Conservation (phyloP, 2,329 filamentous ascomycete genomes). For the Pseudovirgaria hyperparasitica region DNA sequence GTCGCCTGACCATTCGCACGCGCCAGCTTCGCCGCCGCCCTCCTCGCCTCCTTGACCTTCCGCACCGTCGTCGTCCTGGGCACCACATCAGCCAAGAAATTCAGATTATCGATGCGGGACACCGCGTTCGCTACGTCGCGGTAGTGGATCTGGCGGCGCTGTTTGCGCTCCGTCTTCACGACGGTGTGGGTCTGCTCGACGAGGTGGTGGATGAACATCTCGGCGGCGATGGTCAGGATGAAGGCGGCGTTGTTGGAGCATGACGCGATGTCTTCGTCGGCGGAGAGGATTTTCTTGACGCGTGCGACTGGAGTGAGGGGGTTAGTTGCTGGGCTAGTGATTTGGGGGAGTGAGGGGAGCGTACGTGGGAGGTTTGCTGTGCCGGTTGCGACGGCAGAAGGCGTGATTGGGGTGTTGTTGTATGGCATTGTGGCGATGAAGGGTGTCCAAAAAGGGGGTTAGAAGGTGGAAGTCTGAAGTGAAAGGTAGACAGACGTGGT, state of each 20-base stretch:
- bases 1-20: slow-evolving; percentile 4
- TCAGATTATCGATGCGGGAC: slow-evolving; percentile 78
- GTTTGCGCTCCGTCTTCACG: slow-evolving; percentile 82
- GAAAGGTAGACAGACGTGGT: no score
- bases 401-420: slow-evolving; percentile 74
- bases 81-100: slow-evolving; percentile 85
- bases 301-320: slow-evolving; percentile 55
- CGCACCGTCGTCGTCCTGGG: slow-evolving; percentile 76
- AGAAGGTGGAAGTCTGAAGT: no score
- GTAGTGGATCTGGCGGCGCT: slow-evolving; percentile 88
- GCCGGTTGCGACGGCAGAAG: slow-evolving; percentile 70
- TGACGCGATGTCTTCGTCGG: slow-evolving; percentile 72
- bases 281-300: slow-evolving; percentile 87
- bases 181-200: slow-evolving; percentile 75
- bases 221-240: slow-evolving; percentile 82
- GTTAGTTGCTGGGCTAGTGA: neutral
- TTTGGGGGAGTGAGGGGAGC: slow-evolving; percentile 19
- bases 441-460: neutral
- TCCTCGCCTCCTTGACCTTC: slow-evolving; percentile 54
- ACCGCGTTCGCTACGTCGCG: slow-evolving; percentile 85
- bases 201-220: slow-evolving; percentile 92
- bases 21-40: slow-evolving; percentile 27
- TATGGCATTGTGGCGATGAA: slow-evolving; percentile 66
- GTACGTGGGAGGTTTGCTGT: slow-evolving; percentile 73
- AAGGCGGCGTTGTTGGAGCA: slow-evolving; percentile 93